Evolutionary conservation across 768 basidiomycete species (phyloP).

Genomic region (Leccinellum luteum): DNA sequence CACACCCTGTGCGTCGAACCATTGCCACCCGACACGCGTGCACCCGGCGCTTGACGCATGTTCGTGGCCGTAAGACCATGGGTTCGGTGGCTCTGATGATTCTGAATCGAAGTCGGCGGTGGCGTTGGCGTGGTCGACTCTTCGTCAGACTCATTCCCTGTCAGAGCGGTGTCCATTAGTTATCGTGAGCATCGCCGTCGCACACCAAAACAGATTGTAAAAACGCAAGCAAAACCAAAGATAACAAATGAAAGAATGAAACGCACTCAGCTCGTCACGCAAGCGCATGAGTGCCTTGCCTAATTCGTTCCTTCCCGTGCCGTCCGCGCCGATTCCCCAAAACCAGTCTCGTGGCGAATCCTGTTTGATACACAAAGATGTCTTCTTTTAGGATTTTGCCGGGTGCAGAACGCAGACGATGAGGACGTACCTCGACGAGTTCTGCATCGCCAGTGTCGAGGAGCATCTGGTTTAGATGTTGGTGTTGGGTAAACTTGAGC

Average conservation of each 20-base stretch:
- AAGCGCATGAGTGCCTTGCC: constrained; percentile 69
- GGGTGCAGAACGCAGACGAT: background rate
- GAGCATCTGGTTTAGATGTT: constrained; percentile 53
- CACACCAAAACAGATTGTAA: background rate
- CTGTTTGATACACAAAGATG: constrained; percentile 30
- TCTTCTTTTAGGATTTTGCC: background rate
- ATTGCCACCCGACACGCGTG: constrained; percentile 4
- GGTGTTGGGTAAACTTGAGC: constrained; percentile 72
- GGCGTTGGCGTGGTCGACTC: background rate
- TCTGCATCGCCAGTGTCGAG: constrained; percentile 64
- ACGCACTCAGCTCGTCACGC: constrained; percentile 48
- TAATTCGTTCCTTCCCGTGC: constrained; percentile 66
- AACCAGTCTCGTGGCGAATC: constrained; percentile 74
- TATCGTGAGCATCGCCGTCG: constrained; percentile 2
- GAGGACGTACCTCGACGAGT: constrained; percentile 57
- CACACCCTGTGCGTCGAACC: constrained; percentile 16
- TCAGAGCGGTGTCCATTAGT: background rate
- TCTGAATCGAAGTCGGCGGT: background rate
- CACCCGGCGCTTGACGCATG: constrained; percentile 12
- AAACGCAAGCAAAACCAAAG: background rate
- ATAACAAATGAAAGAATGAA: background rate
- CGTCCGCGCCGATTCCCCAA: constrained; percentile 71
- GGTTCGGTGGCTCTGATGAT: constrained; percentile 1
- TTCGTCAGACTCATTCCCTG: constrained; percentile 13
- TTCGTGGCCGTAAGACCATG: background rate